These are phyloP conservation scores for Trypanosoma vivax DNA, from an alignment of 208 protist species.

Conservation along the genomic window DNA sequence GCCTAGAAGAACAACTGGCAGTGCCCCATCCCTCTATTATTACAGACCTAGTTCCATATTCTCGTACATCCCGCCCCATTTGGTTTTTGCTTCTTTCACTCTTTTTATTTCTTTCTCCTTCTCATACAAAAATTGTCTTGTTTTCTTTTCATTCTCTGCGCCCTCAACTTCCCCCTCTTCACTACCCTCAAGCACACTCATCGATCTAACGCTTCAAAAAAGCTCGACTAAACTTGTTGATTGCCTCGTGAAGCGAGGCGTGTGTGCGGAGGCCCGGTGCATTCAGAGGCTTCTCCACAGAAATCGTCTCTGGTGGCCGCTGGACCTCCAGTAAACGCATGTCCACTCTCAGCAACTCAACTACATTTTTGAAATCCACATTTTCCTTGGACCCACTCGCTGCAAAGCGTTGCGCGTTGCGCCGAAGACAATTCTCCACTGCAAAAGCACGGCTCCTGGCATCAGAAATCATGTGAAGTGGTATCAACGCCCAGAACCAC, in stretches of 20 bases:
- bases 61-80: too few species aligned
- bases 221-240: conserved; percentile 23
- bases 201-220: conserved; percentile 14
- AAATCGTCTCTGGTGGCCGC: conserved; percentile 19
- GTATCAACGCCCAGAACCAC: conserved; percentile 80
- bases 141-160: background rate
- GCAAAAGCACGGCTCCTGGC: conserved; percentile 29
- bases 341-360: conserved; percentile 35
- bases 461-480: conserved; percentile 75
- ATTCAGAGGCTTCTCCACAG: conserved; percentile 26
- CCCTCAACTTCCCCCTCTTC: background rate
- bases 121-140: too few species aligned
- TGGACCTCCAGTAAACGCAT: conserved; percentile 34
- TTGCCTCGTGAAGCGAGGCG: conserved; percentile 43
- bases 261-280: conserved; percentile 66
- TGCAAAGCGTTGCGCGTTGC: conserved; percentile 60
- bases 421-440: conserved; percentile 58
- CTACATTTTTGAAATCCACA: conserved; percentile 34
- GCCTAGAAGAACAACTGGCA: too few species aligned
- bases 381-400: conserved; percentile 7
- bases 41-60: too few species aligned
- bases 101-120: too few species aligned
- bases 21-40: too few species aligned
- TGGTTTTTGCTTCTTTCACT: too few species aligned
- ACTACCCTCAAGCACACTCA: background rate